phyloP scores from a whole-genome alignment of 2,329 filamentous ascomycete species.

The Xylariomycetidae sp. region DNA sequence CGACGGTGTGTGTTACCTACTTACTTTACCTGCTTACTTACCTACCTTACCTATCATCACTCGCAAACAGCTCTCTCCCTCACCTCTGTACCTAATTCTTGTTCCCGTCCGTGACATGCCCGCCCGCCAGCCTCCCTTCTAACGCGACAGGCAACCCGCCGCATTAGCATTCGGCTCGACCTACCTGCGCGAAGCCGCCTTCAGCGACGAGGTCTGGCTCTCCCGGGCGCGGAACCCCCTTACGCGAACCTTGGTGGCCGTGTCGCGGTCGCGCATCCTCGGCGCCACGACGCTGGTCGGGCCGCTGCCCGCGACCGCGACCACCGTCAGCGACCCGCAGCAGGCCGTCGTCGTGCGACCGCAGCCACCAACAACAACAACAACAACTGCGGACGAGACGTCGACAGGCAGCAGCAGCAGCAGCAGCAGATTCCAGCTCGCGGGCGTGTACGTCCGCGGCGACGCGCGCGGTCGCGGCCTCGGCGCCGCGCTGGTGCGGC shows the following conservation, averaged over 20 bases:
- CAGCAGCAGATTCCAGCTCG: constrained; percentile 26
- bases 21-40: too few relatives aligned
- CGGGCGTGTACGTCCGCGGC: constrained; percentile 32
- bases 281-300: constrained; percentile 27
- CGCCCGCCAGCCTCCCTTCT: constrained; percentile 2
- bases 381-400: background rate
- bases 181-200: constrained; percentile 28
- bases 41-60: too few relatives aligned
- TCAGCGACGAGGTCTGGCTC: constrained; percentile 30
- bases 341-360: constrained; percentile 9
- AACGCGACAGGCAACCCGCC: constrained; percentile 10
- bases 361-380: constrained; percentile 1
- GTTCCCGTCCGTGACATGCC: background rate
- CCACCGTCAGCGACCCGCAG: constrained; percentile 15
- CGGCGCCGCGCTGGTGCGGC: constrained; percentile 26
- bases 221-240: constrained; percentile 29
- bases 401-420: constrained; percentile 1
- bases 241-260: constrained; percentile 28
- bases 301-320: constrained; percentile 19
- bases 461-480: constrained; percentile 30
- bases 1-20: constrained; percentile 20
- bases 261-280: constrained; percentile 20
- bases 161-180: constrained; percentile 31
- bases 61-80: too few relatives aligned
- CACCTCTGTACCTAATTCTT: constrained; percentile 6